phyloP scores from a whole-genome alignment of 2,329 filamentous ascomycete species.

The Fulvia fulva region DNA sequence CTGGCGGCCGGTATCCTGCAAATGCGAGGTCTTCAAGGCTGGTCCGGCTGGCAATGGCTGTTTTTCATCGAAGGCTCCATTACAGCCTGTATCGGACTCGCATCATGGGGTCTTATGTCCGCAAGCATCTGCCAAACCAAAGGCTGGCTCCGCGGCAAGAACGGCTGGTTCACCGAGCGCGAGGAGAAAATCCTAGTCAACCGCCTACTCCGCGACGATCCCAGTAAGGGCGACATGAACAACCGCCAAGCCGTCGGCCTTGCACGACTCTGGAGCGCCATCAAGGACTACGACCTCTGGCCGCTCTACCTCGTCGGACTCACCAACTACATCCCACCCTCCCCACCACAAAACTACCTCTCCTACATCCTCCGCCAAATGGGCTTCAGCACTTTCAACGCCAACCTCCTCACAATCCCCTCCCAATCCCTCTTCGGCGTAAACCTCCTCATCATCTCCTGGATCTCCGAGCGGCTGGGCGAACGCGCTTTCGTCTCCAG shows the following conservation, averaged over 20 bases:
- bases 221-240: slow-evolving; percentile 53
- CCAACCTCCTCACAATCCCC: slow-evolving; percentile 62
- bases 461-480: slow-evolving; percentile 48
- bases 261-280: slow-evolving; percentile 35
- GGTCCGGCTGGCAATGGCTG: slow-evolving; percentile 24
- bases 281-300: slow-evolving; percentile 36
- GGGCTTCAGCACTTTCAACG: slow-evolving; percentile 52
- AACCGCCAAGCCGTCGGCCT: slow-evolving; percentile 52
- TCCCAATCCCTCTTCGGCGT: slow-evolving; percentile 24
- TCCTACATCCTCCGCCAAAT: slow-evolving; percentile 42
- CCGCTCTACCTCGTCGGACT: slow-evolving; percentile 17
- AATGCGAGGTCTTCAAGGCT: slow-evolving; percentile 31
- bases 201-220: slow-evolving; percentile 58
- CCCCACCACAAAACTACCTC: slow-evolving; percentile 52
- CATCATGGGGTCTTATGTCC: slow-evolving; percentile 37
- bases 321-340: slow-evolving; percentile 48
- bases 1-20: slow-evolving; percentile 52
- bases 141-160: slow-evolving; percentile 63
- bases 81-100: slow-evolving; percentile 29
- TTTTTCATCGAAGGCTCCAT: slow-evolving; percentile 33
- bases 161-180: slow-evolving; percentile 50
- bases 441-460: slow-evolving; percentile 48
- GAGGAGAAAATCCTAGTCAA: slow-evolving; percentile 66
- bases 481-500: slow-evolving; percentile 48
- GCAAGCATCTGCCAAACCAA: slow-evolving; percentile 58